phyloP scores from a whole-genome alignment of 306 rosid genomes.

The Purshia tridentata region DNA sequence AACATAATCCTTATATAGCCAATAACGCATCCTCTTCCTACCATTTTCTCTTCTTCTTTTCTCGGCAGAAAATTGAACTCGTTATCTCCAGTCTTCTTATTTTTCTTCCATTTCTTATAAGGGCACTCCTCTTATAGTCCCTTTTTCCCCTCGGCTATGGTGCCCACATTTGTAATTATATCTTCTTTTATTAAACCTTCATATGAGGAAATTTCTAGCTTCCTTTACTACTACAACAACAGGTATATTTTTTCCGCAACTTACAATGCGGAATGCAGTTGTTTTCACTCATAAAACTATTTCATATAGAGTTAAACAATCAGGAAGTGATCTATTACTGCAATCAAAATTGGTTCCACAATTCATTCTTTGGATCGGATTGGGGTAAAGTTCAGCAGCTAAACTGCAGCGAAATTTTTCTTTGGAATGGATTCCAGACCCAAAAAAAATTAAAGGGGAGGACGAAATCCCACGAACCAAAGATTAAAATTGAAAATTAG shows the following conservation, averaged over 20 bases:
- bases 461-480: neutral
- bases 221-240: neutral
- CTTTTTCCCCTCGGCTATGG: neutral
- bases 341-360: neutral
- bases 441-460: neutral
- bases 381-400: neutral
- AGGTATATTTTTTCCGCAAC: neutral
- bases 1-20: neutral
- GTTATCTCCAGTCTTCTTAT: neutral
- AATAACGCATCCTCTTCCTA: neutral
- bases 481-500: slow-evolving; percentile 1
- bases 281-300: neutral
- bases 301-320: neutral
- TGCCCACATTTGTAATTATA: neutral
- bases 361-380: neutral
- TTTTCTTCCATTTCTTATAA: neutral
- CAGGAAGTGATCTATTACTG: neutral
- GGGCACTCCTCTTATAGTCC: no score
- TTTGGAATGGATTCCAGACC: neutral
- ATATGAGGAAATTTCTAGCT: neutral
- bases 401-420: neutral
- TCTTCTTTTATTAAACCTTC: neutral
- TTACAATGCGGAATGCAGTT: neutral
- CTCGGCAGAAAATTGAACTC: neutral
- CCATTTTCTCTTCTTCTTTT: neutral